phyloP scores from a whole-genome alignment of 441 rosid species.

The Adansonia grandidieri region DNA sequence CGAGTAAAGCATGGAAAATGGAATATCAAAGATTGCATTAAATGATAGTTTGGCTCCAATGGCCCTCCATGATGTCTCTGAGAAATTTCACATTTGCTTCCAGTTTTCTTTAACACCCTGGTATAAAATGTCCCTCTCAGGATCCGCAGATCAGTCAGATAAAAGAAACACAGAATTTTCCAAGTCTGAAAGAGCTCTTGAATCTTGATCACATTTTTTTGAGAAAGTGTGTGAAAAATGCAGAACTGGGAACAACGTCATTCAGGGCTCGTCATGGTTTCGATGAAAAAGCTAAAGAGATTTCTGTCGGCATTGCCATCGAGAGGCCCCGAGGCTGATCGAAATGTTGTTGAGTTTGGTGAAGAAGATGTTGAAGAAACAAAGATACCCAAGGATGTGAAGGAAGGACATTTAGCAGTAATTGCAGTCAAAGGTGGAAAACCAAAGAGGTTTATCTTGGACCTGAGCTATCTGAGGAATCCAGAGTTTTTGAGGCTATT shows the following conservation, averaged over 20 bases:
- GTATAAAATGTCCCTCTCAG: slow-evolving; percentile 25
- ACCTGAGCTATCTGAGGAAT: slow-evolving; percentile 45
- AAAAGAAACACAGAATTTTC: not conserved
- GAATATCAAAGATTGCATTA: slow-evolving; percentile 28
- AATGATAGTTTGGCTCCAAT: slow-evolving; percentile 24
- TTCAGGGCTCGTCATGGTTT: slow-evolving; percentile 36
- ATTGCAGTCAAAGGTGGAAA: slow-evolving; percentile 43
- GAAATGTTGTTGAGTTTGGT: not conserved
- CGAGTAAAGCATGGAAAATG: slow-evolving; percentile 18
- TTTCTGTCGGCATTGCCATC: slow-evolving; percentile 26
- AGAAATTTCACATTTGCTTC: slow-evolving; percentile 42
- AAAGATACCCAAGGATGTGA: slow-evolving; percentile 44
- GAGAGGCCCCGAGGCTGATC: slow-evolving; percentile 5
- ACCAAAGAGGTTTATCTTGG: slow-evolving; percentile 58
- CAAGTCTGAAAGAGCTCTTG: not conserved
- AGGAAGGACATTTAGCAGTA: slow-evolving; percentile 56
- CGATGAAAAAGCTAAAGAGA: slow-evolving; percentile 34
- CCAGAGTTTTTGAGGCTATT: slow-evolving; percentile 60
- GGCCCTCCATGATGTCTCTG: slow-evolving; percentile 36
- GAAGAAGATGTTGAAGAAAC: slow-evolving; percentile 29
- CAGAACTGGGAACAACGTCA: slow-evolving; percentile 30
- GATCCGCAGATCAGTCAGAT: slow-evolving; percentile 2
- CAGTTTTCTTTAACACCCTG: slow-evolving; percentile 30
- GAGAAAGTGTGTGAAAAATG: slow-evolving; percentile 23
- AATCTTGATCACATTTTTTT: slow-evolving; percentile 2